These are phyloP conservation scores for Sporothrix variecibatus DNA, from an alignment of 2,329 filamentous ascomycete species.

Conservation along the genomic window DNA sequence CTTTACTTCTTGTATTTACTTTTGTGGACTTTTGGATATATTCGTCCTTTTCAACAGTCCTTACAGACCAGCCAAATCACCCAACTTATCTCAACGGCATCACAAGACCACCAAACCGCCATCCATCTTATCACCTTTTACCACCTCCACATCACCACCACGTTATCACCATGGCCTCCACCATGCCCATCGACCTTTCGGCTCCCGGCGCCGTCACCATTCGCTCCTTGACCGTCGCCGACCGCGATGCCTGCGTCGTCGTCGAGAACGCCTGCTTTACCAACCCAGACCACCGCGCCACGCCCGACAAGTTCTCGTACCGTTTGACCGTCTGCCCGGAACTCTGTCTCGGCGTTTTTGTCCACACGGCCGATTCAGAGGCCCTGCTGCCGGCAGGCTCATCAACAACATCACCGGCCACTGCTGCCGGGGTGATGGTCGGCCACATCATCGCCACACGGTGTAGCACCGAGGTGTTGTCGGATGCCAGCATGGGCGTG, in stretches of 20 bases:
- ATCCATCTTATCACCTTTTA: background rate
- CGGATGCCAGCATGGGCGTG: constrained; percentile 74
- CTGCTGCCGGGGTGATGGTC: constrained; percentile 60
- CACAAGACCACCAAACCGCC: background rate
- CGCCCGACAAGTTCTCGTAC: constrained; percentile 67
- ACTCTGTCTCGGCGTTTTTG: constrained; percentile 76
- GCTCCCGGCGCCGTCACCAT: constrained; percentile 50
- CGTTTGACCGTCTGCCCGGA: constrained; percentile 74
- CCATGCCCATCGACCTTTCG: constrained; percentile 16
- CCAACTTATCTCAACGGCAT: background rate
- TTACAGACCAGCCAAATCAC: background rate
- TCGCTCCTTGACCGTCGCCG: constrained; percentile 68
- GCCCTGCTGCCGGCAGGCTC: constrained; percentile 51
- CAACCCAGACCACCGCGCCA: constrained; percentile 52
- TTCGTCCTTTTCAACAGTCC: background rate
- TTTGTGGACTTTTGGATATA: background rate
- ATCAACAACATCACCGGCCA: constrained; percentile 58
- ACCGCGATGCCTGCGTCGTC: constrained; percentile 61
- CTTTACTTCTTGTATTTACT: background rate
- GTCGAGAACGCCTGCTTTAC: constrained; percentile 58
- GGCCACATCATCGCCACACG: constrained; percentile 54
- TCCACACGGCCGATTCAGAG: background rate
- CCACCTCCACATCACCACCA: background rate
- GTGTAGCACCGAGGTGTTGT: constrained; percentile 57
- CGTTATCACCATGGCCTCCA: background rate